Evolutionary conservation across 305 asterid genomes (phyloP), one percentile per base, ranked within the genome.

Genomic region (Solanum chacoense): DNA sequence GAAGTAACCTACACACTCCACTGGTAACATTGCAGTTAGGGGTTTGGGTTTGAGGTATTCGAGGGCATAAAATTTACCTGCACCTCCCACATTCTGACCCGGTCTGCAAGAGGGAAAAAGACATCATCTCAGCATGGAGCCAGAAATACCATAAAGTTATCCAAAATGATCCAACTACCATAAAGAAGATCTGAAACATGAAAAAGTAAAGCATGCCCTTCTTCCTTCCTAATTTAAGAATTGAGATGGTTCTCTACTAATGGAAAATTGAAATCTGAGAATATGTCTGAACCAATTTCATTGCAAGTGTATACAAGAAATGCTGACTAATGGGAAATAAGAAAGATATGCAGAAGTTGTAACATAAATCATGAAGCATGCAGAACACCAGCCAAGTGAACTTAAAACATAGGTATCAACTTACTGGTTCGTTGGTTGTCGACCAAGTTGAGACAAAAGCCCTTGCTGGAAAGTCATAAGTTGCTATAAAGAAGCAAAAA

Each of bases 381-480:
- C 24, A 84, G 28, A 24, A 40, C 40, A 18, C 55, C 38, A 77
- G 38, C 22, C 40, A 11, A 77, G 77, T 32, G 50, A 67, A 63
- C 36, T 9, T 22, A 37, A 35, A 28, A 80, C 5, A 6, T 42
- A 80, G 85, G 28, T 42, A 14, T 24, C 40, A 87, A 93, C 94
- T 93, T 90, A 94, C 97, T 75, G 94, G 78, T 92, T 84, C 55
- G 92, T 75, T 71, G 81, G 93, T 75, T 91, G 93, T 42, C 74
- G 93, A 84, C 94, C 93, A 79, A 91, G 87, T 89, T 90, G 95
- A 88, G 96, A 91, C 80, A 90, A 35, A 79, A 94, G 91, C 73
- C 93, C 89, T 76, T 93, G 94, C 91, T 89, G 93, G 76, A 93
- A 87, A 26, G 92, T 74, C 91, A 91, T 74, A 73, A 92, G 92